A percentile compares a stretch with the other conserved stretches of the same genome.
Conservation (phyloP, 352 stramenopile genomes). For the Chloridella minuta region DNA sequence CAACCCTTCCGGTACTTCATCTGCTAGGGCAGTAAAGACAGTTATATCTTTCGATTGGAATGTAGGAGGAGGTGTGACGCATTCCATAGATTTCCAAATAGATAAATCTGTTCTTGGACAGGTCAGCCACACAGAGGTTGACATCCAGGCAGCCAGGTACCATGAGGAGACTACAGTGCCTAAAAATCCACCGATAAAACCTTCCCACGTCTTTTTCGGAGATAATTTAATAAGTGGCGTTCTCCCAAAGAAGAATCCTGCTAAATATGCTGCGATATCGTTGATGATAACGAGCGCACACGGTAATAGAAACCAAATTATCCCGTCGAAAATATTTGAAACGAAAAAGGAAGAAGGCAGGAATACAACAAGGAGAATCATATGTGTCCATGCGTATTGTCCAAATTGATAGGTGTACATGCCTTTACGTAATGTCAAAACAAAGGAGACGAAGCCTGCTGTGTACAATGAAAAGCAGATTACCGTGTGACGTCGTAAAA, state of each 20-base stretch:
- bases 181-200: constrained; percentile 74
- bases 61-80: too few relatives aligned
- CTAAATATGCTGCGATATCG: constrained; percentile 36
- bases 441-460: constrained; percentile 23
- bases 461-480: neutral
- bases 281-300: constrained; percentile 31
- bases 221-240: constrained; percentile 60
- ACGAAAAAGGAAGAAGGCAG: constrained; percentile 20
- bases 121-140: neutral
- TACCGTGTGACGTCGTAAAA: neutral
- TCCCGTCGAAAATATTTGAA: constrained; percentile 24
- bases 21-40: too few relatives aligned
- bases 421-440: constrained; percentile 22
- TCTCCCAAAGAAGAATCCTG: constrained; percentile 24
- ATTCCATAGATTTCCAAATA: too few relatives aligned
- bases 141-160: constrained; percentile 20
- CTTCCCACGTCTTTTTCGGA: constrained; percentile 98
- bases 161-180: constrained; percentile 68
- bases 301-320: constrained; percentile 38
- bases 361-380: constrained; percentile 23
- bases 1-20: too few relatives aligned
- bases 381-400: constrained; percentile 25
- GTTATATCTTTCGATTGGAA: too few relatives aligned
- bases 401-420: constrained; percentile 26
- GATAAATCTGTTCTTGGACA: too few relatives aligned